phyloP scores from a whole-genome alignment of 2,329 filamentous ascomycete species.

The Colletotrichum echinochloae region DNA sequence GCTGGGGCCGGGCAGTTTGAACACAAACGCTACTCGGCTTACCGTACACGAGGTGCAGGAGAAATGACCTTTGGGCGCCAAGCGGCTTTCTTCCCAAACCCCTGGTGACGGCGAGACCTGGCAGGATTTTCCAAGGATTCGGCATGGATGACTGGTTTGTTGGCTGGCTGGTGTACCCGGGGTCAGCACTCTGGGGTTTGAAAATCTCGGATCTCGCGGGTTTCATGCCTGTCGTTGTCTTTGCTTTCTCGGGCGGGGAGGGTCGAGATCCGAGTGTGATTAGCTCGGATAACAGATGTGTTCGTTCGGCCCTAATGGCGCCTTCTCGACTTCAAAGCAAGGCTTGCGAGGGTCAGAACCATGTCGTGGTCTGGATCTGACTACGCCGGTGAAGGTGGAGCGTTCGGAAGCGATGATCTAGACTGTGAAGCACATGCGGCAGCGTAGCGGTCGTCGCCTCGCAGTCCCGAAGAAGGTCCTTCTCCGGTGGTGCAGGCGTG shows the following conservation, averaged over 20 bases:
- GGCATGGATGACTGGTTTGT: conserved; percentile 14
- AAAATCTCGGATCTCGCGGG: not conserved
- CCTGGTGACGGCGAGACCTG: conserved; percentile 12
- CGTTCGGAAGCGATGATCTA: not conserved
- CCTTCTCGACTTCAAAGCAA: not conserved
- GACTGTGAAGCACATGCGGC: not conserved
- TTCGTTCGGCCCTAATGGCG: not conserved
- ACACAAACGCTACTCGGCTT: conserved; percentile 14
- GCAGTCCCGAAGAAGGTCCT: not conserved
- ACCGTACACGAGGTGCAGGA: conserved; percentile 5
- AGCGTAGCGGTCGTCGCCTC: not conserved
- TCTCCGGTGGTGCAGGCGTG: conserved; percentile 7
- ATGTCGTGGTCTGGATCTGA: not conserved
- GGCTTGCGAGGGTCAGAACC: not conserved
- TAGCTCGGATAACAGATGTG: conserved; percentile 6
- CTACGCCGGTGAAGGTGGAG: not conserved
- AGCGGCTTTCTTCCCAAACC: conserved; percentile 8
- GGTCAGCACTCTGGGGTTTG: not conserved
- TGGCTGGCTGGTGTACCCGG: conserved; percentile 6
- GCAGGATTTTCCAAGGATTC: conserved; percentile 14
- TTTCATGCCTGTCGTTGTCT: not conserved
- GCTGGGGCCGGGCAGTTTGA: conserved; percentile 17
- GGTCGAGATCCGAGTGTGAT: not conserved
- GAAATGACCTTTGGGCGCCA: conserved; percentile 20
- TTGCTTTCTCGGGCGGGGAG: not conserved